Evolutionary conservation across 805 yeast genomes (phyloP).

Genomic region (Citeromyces matritensis): DNA sequence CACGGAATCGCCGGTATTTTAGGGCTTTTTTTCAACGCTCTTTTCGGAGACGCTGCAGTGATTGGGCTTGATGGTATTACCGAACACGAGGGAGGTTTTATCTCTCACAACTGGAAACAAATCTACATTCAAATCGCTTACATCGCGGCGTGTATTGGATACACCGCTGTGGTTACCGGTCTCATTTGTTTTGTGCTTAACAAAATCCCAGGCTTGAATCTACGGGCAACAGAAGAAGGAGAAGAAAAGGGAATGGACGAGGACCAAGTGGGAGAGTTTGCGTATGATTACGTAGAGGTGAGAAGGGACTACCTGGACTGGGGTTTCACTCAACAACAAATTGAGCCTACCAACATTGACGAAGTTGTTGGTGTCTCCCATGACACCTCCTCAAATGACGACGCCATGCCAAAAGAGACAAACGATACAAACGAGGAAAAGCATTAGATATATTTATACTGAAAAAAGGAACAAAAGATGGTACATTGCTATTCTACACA

Average conservation of each 20-base stretch:
- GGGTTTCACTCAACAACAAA: conserved; percentile 6
- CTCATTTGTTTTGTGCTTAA: conserved; percentile 61
- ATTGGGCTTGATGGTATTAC: conserved; percentile 84
- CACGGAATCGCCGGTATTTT: conserved; percentile 94
- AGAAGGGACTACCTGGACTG: conserved; percentile 74
- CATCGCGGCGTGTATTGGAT: conserved; percentile 60
- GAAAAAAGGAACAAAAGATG: too few species aligned
- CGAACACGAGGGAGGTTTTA: conserved; percentile 84
- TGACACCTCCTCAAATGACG: conserved; percentile 1
- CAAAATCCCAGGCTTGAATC: conserved; percentile 65
- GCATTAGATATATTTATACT: neutral
- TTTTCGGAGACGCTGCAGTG: conserved; percentile 79
- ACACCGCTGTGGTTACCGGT: conserved; percentile 63
- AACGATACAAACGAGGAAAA: neutral
- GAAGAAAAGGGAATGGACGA: conserved; percentile 90
- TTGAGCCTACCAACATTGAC: neutral
- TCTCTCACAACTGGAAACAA: conserved; percentile 82
- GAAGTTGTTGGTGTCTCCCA: neutral
- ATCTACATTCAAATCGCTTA: conserved; percentile 83
- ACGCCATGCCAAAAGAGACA: neutral
- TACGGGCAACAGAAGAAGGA: conserved; percentile 72
- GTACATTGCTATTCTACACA: neutral
- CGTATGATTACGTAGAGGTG: conserved; percentile 96
- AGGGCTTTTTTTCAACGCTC: conserved; percentile 78
- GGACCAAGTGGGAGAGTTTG: conserved; percentile 95